Evolutionary conservation across 148 eudicot genomes (phyloP), one percentile per base, ranked within the genome.

Genomic region (Fallopia convolvulus): DNA sequence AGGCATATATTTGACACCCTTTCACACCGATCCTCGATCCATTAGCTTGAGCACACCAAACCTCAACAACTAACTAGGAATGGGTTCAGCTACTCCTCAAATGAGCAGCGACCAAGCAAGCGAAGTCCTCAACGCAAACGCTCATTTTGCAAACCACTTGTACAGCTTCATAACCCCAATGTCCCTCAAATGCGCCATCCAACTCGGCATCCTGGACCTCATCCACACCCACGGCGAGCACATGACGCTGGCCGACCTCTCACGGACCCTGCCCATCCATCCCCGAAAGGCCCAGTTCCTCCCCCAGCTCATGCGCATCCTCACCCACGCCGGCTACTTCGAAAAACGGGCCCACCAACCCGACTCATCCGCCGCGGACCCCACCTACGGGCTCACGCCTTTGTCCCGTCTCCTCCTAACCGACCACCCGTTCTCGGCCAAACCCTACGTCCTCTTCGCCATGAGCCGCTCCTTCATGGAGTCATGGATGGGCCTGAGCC

Each of bases 101-200:
- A 65, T 30, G 13, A 65, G 5, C 70, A 15, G 68, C 39, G 68
- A 26, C 39, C 26, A 61, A 61, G 70, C 74, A 61, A 70, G 40
- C 76, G 83, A 81, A 71, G 78, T 74, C 0, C 81, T 81, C 50
- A 49, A 74, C 17, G 80, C 78, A 21, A 77, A 78, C 68, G 75
- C 81, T 41, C 78, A 74, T 8, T 26, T 81, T 46, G 63, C 75
- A 55, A 78, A 50, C 68, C 83, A 81, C 23, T 21, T 74, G 17
- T 81, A 77, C 75, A 75, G 65, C 53, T 81, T 78, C 78, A 77
- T 81, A 63, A 74, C 49, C 42, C 74, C 80, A 44, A 77, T 77
- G 77, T 77, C 83, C 30, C 80, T 81, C 39, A 81, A 81, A 66
- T 81, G 80, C 55, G 81, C 81, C 6, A 56, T 81, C 78, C 60